A percentile compares a stretch with the other conserved stretches of the same genome.
These are phyloP conservation scores for Gamsiella multidivaricata DNA, from an alignment of 192 early-diverging fungal genomes.

Conservation along the genomic window DNA sequence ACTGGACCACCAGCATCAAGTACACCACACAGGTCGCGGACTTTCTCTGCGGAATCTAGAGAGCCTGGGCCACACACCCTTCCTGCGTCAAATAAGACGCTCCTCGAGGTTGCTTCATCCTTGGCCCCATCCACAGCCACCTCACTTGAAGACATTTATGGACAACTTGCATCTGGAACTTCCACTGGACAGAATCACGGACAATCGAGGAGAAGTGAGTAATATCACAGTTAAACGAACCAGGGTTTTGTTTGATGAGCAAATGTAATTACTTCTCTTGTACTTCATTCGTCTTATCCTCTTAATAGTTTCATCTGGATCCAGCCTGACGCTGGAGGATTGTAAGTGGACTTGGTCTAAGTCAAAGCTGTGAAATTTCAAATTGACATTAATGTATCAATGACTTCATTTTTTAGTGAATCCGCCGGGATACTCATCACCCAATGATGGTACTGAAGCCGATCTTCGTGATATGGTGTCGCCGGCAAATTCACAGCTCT, in stretches of 20 bases:
- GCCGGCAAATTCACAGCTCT: not conserved
- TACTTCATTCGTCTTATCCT: not conserved
- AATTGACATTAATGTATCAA: not conserved
- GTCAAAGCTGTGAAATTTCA: not conserved
- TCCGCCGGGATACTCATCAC: conserved; percentile 8
- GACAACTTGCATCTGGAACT: not conserved
- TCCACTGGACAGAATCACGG: not conserved
- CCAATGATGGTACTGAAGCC: not conserved
- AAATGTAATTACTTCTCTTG: conserved; percentile 3
- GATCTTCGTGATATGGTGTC: not conserved
- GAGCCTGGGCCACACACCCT: too few species aligned
- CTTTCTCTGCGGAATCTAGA: too few species aligned
- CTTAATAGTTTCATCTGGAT: conserved; percentile 15
- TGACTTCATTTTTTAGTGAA: not conserved
- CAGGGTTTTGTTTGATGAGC: conserved; percentile 11
- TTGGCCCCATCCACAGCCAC: not conserved
- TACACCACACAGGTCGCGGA: too few species aligned
- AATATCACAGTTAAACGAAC: not conserved
- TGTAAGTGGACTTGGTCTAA: conserved; percentile 2
- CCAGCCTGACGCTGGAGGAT: not conserved
- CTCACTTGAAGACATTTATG: not conserved
- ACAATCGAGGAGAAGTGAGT: conserved; percentile 16
- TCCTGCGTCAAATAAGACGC: too few species aligned
- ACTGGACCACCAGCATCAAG: not conserved
- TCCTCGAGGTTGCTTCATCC: not conserved